Conservation (phyloP, 2,329 filamentous ascomycete genomes). For the Hypoxylon sp. region DNA sequence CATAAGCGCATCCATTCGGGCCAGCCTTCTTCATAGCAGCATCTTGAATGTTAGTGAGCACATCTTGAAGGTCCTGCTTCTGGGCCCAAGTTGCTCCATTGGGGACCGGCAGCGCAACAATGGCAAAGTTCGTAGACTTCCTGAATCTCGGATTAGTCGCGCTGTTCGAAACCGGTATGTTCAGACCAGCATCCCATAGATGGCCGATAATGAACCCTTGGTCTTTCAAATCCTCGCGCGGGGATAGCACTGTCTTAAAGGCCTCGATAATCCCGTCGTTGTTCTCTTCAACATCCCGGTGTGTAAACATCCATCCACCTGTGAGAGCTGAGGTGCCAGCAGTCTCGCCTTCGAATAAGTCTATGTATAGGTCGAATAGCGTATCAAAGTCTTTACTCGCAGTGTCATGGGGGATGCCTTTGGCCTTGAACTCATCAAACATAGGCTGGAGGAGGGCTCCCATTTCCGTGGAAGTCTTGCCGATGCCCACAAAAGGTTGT, state of each 20-base stretch:
- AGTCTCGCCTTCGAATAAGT: conserved; percentile 57
- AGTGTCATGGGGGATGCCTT: conserved; percentile 52
- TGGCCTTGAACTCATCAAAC: conserved; percentile 53
- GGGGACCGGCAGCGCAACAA: conserved; percentile 54
- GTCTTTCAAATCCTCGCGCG: conserved; percentile 49
- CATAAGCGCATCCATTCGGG: conserved; percentile 60
- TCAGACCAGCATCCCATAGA: conserved; percentile 58
- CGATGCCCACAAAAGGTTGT: conserved; percentile 57
- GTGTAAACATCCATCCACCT: conserved; percentile 58
- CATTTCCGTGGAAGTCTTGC: conserved; percentile 56
- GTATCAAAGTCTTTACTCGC: conserved; percentile 53
- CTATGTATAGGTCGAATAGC: conserved; percentile 57
- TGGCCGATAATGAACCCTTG: conserved; percentile 57
- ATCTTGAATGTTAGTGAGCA: conserved; percentile 58
- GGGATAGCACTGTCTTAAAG: conserved; percentile 54
- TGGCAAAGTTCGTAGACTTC: conserved; percentile 56
- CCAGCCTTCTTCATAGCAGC: conserved; percentile 57
- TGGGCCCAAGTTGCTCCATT: conserved; percentile 60
- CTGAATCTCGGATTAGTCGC: conserved; percentile 59
- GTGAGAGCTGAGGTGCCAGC: conserved; percentile 56
- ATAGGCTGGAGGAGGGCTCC: conserved; percentile 56
- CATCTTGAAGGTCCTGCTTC: conserved; percentile 59
- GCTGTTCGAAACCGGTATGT: conserved; percentile 56
- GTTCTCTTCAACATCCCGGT: conserved; percentile 56
- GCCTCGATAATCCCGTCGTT: conserved; percentile 56